These are phyloP conservation scores for Penicillium dipodomyicola DNA, from an alignment of 495 filamentous ascomycete species.

Conservation along the genomic window DNA sequence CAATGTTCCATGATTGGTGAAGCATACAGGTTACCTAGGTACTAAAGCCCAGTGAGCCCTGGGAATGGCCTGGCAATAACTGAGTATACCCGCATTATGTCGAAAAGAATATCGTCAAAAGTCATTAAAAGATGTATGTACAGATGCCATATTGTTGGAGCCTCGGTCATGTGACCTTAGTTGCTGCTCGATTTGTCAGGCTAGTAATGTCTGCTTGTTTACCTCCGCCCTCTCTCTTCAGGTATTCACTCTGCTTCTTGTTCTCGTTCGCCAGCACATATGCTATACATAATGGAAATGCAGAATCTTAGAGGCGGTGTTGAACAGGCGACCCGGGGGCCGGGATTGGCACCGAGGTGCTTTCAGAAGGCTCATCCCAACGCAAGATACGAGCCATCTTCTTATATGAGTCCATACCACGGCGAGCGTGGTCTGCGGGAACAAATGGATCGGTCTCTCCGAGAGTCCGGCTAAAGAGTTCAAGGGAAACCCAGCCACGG, in stretches of 20 bases:
- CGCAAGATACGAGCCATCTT: conserved; percentile 45
- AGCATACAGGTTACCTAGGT: background rate
- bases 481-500: conserved; percentile 74
- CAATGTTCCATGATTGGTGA: background rate
- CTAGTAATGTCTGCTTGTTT: no score
- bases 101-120: conserved; percentile 1
- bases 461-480: conserved; percentile 71
- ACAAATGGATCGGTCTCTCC: conserved; percentile 52
- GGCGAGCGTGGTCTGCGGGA: conserved; percentile 60
- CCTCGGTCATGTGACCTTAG: no score
- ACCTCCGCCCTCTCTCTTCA: no score
- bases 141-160: background rate
- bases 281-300: background rate
- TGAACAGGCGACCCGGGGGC: conserved; percentile 24
- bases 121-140: conserved; percentile 3
- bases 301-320: conserved; percentile 24
- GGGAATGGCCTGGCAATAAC: background rate
- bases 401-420: conserved; percentile 62
- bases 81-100: background rate
- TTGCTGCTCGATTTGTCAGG: no score
- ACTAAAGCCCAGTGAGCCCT: background rate
- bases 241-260: no score
- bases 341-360: background rate
- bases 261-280: background rate
- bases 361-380: conserved; percentile 23